These are phyloP conservation scores for Centrapalus pauciflorus DNA, from an alignment of 129 eudicot genomes.

Conservation along the genomic window DNA sequence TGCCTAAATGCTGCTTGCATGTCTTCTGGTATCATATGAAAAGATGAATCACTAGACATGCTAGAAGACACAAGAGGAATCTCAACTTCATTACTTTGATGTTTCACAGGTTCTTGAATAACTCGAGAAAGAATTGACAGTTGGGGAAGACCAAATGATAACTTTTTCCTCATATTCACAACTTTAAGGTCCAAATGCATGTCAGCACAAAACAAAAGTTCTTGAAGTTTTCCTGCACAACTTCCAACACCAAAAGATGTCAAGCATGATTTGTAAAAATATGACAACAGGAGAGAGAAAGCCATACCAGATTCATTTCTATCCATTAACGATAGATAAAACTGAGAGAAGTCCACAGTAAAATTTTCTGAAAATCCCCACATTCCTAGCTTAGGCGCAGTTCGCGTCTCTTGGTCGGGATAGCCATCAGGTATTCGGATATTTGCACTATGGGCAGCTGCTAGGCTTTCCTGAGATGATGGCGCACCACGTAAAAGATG, in stretches of 20 bases:
- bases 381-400: slow-evolving; percentile 5
- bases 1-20: slow-evolving; percentile 10
- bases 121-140: slow-evolving; percentile 67
- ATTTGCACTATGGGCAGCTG: slow-evolving; percentile 25
- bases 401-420: slow-evolving; percentile 9
- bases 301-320: slow-evolving; percentile 62
- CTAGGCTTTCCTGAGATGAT: slow-evolving; percentile 24
- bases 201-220: slow-evolving; percentile 57
- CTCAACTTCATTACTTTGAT: slow-evolving; percentile 34
- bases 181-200: slow-evolving; percentile 38
- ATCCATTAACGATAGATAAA: slow-evolving; percentile 53
- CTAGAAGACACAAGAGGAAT: slow-evolving; percentile 42
- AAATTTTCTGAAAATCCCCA: slow-evolving; percentile 46
- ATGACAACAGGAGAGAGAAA: slow-evolving; percentile 8
- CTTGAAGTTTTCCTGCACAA: slow-evolving; percentile 67
- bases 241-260: slow-evolving; percentile 18
- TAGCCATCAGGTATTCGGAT: slow-evolving; percentile 14
- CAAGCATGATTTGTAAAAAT: background rate
- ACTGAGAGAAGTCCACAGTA: slow-evolving; percentile 45
- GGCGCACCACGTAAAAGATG: slow-evolving; percentile 41
- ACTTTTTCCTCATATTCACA: slow-evolving; percentile 36
- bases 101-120: slow-evolving; percentile 33
- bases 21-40: slow-evolving; percentile 18
- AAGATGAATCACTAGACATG: slow-evolving; percentile 28
- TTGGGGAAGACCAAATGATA: slow-evolving; percentile 41